These are phyloP conservation scores for Silene latifolia DNA, from an alignment of 148 eudicot genomes.

Conservation along the genomic window DNA sequence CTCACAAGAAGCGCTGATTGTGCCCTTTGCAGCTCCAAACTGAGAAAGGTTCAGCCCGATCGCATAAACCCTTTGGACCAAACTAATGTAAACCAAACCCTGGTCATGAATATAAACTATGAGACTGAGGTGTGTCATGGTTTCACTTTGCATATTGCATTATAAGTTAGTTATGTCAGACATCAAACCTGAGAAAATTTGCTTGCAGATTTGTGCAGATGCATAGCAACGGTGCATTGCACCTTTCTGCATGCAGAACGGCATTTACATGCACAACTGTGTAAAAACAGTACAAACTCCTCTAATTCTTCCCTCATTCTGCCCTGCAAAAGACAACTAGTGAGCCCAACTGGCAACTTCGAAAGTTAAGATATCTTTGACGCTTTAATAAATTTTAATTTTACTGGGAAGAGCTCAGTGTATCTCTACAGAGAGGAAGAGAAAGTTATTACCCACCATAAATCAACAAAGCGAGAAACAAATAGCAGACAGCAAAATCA, in stretches of 20 bases:
- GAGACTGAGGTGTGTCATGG: neutral
- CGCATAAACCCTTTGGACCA: slow-evolving; percentile 54
- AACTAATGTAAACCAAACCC: slow-evolving; percentile 36
- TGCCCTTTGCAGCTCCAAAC: slow-evolving; percentile 21
- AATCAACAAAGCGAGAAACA: neutral
- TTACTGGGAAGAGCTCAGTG: neutral
- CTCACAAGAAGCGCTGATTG: slow-evolving; percentile 15
- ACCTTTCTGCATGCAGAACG: slow-evolving; percentile 33
- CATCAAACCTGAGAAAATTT: slow-evolving; percentile 44
- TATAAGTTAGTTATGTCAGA: slow-evolving; percentile 10
- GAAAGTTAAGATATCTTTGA: neutral
- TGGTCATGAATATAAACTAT: slow-evolving; percentile 26
- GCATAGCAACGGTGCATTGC: slow-evolving; percentile 41
- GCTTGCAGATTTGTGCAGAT: slow-evolving; percentile 41
- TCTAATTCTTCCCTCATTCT: slow-evolving; percentile 24
- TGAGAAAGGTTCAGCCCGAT: slow-evolving; percentile 47
- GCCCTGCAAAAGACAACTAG: slow-evolving; percentile 42
- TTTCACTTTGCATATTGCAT: neutral
- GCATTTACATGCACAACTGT: slow-evolving; percentile 58
- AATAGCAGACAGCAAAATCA: neutral
- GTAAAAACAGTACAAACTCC: slow-evolving; percentile 60
- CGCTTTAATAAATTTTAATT: neutral
- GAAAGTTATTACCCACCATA: neutral
- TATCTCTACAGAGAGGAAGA: neutral
- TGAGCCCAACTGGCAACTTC: neutral